Conservation (phyloP, 2,329 filamentous ascomycete species). For the Diplocarpon mali region DNA sequence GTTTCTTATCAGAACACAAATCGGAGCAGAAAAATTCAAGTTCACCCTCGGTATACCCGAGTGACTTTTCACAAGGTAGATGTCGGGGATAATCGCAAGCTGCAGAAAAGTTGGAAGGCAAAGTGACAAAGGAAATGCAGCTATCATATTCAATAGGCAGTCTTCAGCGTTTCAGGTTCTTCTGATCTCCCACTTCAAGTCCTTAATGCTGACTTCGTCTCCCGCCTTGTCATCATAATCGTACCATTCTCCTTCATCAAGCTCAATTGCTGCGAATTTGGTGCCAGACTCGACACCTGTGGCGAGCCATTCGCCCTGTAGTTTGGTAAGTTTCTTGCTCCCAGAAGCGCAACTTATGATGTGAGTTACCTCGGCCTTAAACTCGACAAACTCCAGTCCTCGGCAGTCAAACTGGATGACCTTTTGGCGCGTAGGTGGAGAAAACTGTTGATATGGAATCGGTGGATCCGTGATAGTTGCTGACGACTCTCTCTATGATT, state of each 20-base stretch:
- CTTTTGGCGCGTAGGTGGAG: conserved; percentile 64
- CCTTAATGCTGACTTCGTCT: conserved; percentile 87
- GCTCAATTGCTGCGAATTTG: conserved; percentile 71
- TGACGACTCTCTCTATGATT: conserved; percentile 62
- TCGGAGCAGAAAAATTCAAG: no score
- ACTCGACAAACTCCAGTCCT: conserved; percentile 83
- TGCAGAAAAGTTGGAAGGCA: no score
- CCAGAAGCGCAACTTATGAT: no score
- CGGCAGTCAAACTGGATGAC: conserved; percentile 89
- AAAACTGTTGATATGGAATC: conserved; percentile 55
- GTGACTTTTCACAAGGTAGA: no score
- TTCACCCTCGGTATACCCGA: no score
- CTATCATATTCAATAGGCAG: neutral
- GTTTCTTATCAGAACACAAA: no score
- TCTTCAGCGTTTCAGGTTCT: conserved; percentile 17
- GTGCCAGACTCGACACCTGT: conserved; percentile 71
- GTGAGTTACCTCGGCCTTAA: conserved; percentile 67
- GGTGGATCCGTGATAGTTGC: conserved; percentile 72
- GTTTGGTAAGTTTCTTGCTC: neutral
- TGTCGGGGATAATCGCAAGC: no score
- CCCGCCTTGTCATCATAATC: conserved; percentile 93
- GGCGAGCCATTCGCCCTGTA: conserved; percentile 78
- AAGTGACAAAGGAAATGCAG: neutral
- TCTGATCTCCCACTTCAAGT: conserved; percentile 71
- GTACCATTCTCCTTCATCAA: conserved; percentile 90